These are phyloP conservation scores for Malus sylvestris DNA, from an alignment of 306 rosid species.

Conservation along the genomic window DNA sequence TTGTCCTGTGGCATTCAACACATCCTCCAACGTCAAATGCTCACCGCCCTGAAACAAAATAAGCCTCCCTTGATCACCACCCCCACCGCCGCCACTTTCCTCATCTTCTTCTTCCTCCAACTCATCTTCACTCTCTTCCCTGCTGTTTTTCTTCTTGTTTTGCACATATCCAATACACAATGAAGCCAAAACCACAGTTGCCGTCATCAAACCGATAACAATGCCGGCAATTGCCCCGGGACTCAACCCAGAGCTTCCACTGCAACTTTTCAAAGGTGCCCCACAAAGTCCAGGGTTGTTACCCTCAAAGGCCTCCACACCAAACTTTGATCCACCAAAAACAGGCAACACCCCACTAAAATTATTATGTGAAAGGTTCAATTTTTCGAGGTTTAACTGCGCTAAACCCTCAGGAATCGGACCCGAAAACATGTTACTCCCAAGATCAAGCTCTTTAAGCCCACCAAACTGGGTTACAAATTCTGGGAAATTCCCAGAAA, in stretches of 20 bases:
- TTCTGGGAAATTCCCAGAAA: conserved; percentile 75
- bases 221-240: conserved; percentile 95
- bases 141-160: conserved; percentile 69
- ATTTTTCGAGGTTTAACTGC: conserved; percentile 56
- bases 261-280: conserved; percentile 65
- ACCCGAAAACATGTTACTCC: conserved; percentile 57
- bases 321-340: conserved; percentile 58
- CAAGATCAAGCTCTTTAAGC: conserved; percentile 69
- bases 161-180: conserved; percentile 79
- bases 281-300: conserved; percentile 83
- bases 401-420: conserved; percentile 46
- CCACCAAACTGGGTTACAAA: conserved; percentile 55
- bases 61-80: conserved; percentile 78
- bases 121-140: conserved; percentile 74
- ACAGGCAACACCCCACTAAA: conserved; percentile 78
- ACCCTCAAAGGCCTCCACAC: conserved; percentile 69
- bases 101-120: conserved; percentile 69
- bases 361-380: conserved; percentile 83
- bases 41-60: conserved; percentile 87
- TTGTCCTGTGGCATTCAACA: conserved; percentile 93
- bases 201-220: conserved; percentile 84
- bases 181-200: conserved; percentile 84
- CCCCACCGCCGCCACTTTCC: conserved; percentile 28
- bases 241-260: conserved; percentile 49
- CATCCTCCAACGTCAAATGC: conserved; percentile 88